phyloP scores from a whole-genome alignment of 169 alveolate species.

The Babesia bigemina region DNA sequence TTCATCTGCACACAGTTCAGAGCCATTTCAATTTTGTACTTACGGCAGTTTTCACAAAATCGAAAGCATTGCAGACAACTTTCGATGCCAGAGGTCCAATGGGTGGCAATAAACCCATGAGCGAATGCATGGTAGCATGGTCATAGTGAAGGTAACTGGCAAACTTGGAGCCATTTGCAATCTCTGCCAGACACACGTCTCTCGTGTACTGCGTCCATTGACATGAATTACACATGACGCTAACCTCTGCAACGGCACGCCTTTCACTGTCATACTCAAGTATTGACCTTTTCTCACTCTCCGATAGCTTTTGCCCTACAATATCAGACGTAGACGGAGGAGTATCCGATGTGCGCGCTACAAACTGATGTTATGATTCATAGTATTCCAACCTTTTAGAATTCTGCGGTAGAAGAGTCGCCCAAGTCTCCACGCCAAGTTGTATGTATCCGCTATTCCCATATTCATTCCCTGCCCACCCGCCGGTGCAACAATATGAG shows the following conservation, averaged over 20 bases:
- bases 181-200: slow-evolving; percentile 56
- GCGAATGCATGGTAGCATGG: slow-evolving; percentile 33
- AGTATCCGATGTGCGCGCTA: not conserved
- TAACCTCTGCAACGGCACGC: slow-evolving; percentile 60
- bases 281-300: slow-evolving; percentile 29
- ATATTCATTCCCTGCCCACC: slow-evolving; percentile 94
- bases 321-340: not conserved
- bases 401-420: slow-evolving; percentile 21
- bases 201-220: slow-evolving; percentile 39
- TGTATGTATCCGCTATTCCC: slow-evolving; percentile 88
- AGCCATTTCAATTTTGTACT: not conserved
- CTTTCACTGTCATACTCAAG: slow-evolving; percentile 41
- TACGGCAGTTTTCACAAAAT: slow-evolving; percentile 22
- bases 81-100: slow-evolving; percentile 18
- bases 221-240: not conserved
- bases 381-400: not conserved
- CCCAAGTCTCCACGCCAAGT: slow-evolving; percentile 61
- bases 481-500: slow-evolving; percentile 92
- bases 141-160: slow-evolving; percentile 44
- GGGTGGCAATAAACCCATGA: slow-evolving; percentile 19
- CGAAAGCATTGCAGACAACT: slow-evolving; percentile 4
- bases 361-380: not conserved
- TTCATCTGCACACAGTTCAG: slow-evolving; percentile 43
- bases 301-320: slow-evolving; percentile 16
- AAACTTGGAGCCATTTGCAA: slow-evolving; percentile 54